phyloP scores from a whole-genome alignment of 139 green algal genomes.

The Chlorella vulgaris region DNA sequence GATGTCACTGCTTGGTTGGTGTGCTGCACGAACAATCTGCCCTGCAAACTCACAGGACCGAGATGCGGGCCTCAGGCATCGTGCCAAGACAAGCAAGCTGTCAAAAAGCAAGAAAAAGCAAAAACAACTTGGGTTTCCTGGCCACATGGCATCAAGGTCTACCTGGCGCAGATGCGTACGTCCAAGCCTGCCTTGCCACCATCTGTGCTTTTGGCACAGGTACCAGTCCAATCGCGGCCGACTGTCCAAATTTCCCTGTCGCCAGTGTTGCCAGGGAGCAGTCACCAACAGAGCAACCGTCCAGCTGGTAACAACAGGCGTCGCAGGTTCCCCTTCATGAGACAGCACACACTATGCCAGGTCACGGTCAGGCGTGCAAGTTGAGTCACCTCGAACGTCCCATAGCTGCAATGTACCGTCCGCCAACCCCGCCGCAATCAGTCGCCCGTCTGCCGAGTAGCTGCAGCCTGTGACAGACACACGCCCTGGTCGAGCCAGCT shows the following conservation, averaged over 20 bases:
- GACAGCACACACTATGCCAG: too few relatives aligned
- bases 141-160: too few relatives aligned
- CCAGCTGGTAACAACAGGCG: neutral
- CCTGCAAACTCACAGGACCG: neutral
- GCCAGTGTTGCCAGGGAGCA: too few relatives aligned
- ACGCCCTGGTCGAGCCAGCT: constrained; percentile 50
- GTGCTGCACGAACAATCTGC: neutral
- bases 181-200: constrained; percentile 77
- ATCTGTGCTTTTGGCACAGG: constrained; percentile 70
- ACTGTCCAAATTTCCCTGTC: constrained; percentile 80
- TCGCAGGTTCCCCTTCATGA: too few relatives aligned
- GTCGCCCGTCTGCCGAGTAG: constrained; percentile 74
- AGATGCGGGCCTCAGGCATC: too few relatives aligned
- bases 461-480: constrained; percentile 77
- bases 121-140: too few relatives aligned
- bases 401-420: constrained; percentile 93
- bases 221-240: constrained; percentile 75
- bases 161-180: constrained; percentile 61
- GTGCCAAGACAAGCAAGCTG: neutral
- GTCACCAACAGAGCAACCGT: neutral
- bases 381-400: constrained; percentile 61
- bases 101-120: too few relatives aligned
- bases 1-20: constrained; percentile 65
- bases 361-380: neutral
- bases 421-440: constrained; percentile 84